Evolutionary conservation across 306 rosid genomes (phyloP).

Genomic region (Morella rubra): DNA sequence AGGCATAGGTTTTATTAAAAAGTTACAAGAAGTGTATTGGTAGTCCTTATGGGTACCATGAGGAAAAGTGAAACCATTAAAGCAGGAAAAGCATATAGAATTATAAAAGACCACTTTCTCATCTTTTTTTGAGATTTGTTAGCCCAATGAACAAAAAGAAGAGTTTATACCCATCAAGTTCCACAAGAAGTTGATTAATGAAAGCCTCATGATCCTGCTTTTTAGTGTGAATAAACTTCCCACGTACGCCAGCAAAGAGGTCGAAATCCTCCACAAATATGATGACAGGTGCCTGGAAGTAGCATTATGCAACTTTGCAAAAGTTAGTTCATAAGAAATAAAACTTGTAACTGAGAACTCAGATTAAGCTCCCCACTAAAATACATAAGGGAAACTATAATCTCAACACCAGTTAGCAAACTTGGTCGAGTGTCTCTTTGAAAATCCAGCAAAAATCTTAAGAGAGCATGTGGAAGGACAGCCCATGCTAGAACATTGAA

Average conservation of each 20-base stretch:
- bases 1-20: background rate
- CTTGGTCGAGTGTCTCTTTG: background rate
- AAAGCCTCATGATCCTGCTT: constrained; percentile 96
- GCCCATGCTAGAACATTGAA: background rate
- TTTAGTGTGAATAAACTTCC: constrained; percentile 80
- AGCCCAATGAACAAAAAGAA: constrained; percentile 20
- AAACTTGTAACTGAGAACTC: background rate
- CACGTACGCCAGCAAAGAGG: constrained; percentile 98
- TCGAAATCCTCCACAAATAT: constrained; percentile 98
- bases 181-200: constrained; percentile 98
- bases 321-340: constrained; percentile 22
- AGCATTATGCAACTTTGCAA: constrained; percentile 34
- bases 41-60: background rate
- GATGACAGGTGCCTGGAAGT: constrained; percentile 88
- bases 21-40: background rate
- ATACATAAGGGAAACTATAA: background rate
- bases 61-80: background rate
- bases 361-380: constrained; percentile 1
- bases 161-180: constrained; percentile 87
- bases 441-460: background rate
- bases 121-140: background rate
- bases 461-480: background rate
- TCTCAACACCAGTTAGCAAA: background rate
- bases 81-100: background rate
- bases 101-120: too few relatives aligned